Percentiles rank a stretch among this genome's conserved stretches.
These are phyloP conservation scores for Trametes meyenii DNA, from an alignment of 768 basidiomycete species.

Conservation along the genomic window DNA sequence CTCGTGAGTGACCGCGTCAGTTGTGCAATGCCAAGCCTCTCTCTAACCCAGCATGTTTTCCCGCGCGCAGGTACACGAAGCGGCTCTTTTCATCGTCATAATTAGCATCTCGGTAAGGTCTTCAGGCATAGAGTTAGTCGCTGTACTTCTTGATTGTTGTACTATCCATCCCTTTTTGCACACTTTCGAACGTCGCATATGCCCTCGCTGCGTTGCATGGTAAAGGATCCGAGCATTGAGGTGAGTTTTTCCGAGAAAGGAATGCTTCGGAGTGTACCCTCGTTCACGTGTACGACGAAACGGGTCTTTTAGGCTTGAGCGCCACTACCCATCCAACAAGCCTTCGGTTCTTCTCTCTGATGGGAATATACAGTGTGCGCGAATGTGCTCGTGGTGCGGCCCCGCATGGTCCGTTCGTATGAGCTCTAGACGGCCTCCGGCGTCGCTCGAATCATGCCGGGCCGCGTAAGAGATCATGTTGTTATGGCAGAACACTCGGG, in stretches of 20 bases:
- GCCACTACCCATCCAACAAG: not conserved
- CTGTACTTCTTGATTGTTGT: slow-evolving; percentile 15
- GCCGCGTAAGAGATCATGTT: slow-evolving; percentile 9
- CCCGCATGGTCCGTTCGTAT: not conserved
- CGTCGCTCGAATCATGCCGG: not conserved
- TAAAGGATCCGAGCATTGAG: not conserved
- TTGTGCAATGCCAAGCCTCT: slow-evolving; percentile 4
- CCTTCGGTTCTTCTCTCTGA: slow-evolving; percentile 14
- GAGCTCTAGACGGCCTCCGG: not conserved
- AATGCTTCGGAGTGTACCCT: not conserved
- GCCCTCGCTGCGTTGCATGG: not conserved
- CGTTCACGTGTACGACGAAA: slow-evolving; percentile 8
- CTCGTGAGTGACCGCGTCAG: slow-evolving; percentile 62
- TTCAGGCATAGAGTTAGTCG: not conserved
- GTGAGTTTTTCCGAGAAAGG: slow-evolving; percentile 10
- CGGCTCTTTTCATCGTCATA: slow-evolving; percentile 48
- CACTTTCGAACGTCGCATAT: not conserved
- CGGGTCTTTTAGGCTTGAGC: slow-evolving; percentile 5
- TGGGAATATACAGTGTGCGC: not conserved
- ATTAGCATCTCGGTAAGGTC: slow-evolving; percentile 4
- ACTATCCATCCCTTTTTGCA: slow-evolving; percentile 12
- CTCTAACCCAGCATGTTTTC: slow-evolving; percentile 5
- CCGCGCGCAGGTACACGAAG: slow-evolving; percentile 53
- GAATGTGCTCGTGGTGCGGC: not conserved
- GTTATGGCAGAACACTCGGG: not conserved